These are phyloP conservation scores for Phytophthora quininea DNA, from an alignment of 352 stramenopile species.

Conservation along the genomic window DNA sequence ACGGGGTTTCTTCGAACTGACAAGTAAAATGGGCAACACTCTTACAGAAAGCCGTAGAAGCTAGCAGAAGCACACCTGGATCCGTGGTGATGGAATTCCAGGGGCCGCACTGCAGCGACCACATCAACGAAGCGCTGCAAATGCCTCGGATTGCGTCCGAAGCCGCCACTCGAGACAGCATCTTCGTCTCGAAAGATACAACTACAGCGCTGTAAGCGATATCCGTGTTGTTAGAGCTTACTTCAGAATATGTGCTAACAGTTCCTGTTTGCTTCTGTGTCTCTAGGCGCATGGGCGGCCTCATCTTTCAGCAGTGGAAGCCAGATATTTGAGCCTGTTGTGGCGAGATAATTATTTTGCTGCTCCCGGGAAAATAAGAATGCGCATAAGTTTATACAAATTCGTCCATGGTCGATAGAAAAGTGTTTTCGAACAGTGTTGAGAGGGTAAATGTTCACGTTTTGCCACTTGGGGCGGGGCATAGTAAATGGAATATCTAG, in stretches of 20 bases:
- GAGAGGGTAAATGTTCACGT: too few relatives aligned
- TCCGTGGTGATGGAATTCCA: conserved; percentile 75
- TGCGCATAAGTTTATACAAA: too few relatives aligned
- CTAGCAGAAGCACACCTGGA: conserved; percentile 33
- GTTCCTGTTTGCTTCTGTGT: background rate
- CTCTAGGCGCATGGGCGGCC: conserved; percentile 39
- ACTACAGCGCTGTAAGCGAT: conserved; percentile 34
- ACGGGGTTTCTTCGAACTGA: background rate
- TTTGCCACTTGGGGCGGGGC: too few relatives aligned
- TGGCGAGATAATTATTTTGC: too few relatives aligned
- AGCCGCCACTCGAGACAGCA: conserved; percentile 7
- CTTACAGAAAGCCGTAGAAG: conserved; percentile 39
- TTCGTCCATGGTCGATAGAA: too few relatives aligned
- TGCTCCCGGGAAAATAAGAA: too few relatives aligned
- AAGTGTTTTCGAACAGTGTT: too few relatives aligned
- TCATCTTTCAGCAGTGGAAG: conserved; percentile 66
- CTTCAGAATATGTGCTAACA: background rate
- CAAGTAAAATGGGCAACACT: too few relatives aligned
- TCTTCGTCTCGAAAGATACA: conserved; percentile 42
- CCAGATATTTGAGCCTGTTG: conserved; percentile 33
- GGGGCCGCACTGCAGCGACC: conserved; percentile 25
- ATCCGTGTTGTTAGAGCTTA: conserved; percentile 1
- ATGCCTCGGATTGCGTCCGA: conserved; percentile 28
- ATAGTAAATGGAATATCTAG: too few relatives aligned
- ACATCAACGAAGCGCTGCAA: conserved; percentile 30